Evolutionary conservation across 495 filamentous ascomycete species (phyloP).

Genomic region (Daldinia vernicosa): DNA sequence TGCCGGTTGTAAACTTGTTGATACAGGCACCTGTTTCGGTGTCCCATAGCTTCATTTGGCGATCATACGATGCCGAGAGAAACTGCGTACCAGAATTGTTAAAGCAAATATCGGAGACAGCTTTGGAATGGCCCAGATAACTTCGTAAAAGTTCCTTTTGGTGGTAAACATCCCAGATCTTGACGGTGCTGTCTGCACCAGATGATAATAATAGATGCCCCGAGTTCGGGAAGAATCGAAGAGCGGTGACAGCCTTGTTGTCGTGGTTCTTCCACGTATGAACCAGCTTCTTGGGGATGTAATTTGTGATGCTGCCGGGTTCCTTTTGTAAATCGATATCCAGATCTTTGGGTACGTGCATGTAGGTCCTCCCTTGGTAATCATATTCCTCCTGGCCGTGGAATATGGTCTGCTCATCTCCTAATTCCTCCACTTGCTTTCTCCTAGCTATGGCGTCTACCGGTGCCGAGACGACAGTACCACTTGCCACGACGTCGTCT

Average conservation of each 20-base stretch:
- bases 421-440: slow-evolving; percentile 64
- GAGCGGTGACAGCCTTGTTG: slow-evolving; percentile 78
- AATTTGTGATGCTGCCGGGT: slow-evolving; percentile 80
- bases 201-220: slow-evolving; percentile 90
- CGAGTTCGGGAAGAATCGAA: slow-evolving; percentile 86
- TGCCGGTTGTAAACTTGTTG: slow-evolving; percentile 86
- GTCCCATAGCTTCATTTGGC: slow-evolving; percentile 97
- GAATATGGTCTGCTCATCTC: slow-evolving; percentile 85
- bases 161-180: slow-evolving; percentile 96
- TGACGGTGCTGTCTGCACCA: slow-evolving; percentile 86
- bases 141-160: slow-evolving; percentile 85
- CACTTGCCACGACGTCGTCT: slow-evolving; percentile 63
- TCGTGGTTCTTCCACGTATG: slow-evolving; percentile 90
- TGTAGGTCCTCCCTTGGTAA: slow-evolving; percentile 90
- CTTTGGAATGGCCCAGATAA: slow-evolving; percentile 89
- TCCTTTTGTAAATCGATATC: slow-evolving; percentile 89
- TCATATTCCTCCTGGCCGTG: slow-evolving; percentile 84
- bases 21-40: slow-evolving; percentile 92
- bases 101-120: slow-evolving; percentile 90
- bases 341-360: slow-evolving; percentile 96
- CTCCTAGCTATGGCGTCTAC: slow-evolving; percentile 65
- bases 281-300: slow-evolving; percentile 89
- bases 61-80: slow-evolving; percentile 91
- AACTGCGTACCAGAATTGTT: slow-evolving; percentile 82
- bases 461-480: slow-evolving; percentile 60